A percentile compares a stretch with the other conserved stretches of the same genome.
These are phyloP conservation scores for Fraxinus greggii DNA, from an alignment of 305 asterid genomes.

Conservation along the genomic window DNA sequence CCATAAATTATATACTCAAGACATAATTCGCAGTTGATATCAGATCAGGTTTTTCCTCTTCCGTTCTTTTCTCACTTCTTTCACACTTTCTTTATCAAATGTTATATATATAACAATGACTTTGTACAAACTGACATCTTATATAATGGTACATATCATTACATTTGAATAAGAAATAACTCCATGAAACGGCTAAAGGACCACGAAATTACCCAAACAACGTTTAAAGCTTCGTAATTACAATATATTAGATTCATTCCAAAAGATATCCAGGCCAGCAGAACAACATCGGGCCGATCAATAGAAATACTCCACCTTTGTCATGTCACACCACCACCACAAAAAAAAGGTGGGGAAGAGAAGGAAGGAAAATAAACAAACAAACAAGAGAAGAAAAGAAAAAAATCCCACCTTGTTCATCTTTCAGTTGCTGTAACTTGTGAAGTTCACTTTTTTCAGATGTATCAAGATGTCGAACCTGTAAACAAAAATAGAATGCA, in stretches of 20 bases:
- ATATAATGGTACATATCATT: neutral
- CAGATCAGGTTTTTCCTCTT: neutral
- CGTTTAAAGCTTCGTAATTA: neutral
- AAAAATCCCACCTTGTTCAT: conserved; percentile 71
- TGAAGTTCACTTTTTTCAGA: conserved; percentile 98
- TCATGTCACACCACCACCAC: neutral
- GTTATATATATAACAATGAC: neutral
- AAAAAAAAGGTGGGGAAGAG: neutral
- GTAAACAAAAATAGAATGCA: conserved; percentile 22
- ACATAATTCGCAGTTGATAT: neutral
- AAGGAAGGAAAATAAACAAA: neutral
- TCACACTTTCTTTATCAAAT: conserved; percentile 2
- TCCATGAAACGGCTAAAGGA: neutral
- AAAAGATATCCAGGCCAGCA: neutral
- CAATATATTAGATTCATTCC: neutral
- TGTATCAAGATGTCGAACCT: conserved; percentile 96
- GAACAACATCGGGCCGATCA: neutral
- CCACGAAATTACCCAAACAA: neutral
- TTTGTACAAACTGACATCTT: neutral
- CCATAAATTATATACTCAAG: neutral
- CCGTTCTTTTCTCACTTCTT: neutral
- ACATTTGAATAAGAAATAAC: neutral
- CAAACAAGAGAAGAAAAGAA: neutral
- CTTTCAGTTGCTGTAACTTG: conserved; percentile 93
- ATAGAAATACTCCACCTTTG: neutral